Evolutionary conservation across 352 stramenopile species (phyloP).

Genomic region (Phytophthora pistaciae): DNA sequence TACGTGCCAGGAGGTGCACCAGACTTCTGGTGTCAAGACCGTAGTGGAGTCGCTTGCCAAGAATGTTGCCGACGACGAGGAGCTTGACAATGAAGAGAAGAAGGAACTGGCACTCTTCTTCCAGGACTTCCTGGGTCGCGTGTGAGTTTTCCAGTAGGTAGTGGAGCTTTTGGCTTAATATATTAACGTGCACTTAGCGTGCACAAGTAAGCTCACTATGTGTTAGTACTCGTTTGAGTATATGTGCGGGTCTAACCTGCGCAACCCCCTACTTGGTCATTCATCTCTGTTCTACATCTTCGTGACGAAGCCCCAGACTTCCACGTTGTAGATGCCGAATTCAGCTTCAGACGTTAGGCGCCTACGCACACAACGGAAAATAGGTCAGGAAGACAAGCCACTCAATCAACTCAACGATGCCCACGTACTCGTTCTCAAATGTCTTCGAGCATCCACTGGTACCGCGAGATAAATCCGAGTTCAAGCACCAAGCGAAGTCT

Average conservation of each 20-base stretch:
- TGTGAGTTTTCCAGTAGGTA: conserved; percentile 19
- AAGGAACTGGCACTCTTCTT: conserved; percentile 60
- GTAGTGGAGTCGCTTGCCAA: conserved; percentile 45
- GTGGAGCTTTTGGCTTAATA: conserved; percentile 20
- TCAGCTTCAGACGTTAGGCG: conserved; percentile 55
- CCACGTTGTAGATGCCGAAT: conserved; percentile 69
- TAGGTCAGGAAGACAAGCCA: neutral
- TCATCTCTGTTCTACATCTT: conserved; percentile 45
- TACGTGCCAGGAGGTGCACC: conserved; percentile 53
- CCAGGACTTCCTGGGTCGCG: conserved; percentile 39
- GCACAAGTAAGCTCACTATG: conserved; percentile 1
- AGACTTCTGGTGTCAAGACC: conserved; percentile 46
- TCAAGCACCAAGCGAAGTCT: conserved; percentile 75
- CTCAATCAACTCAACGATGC: neutral
- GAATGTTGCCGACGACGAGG: conserved; percentile 34
- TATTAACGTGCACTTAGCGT: conserved; percentile 24
- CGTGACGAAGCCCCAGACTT: conserved; percentile 74
- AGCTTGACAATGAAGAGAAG: conserved; percentile 64
- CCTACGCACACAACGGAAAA: conserved; percentile 17
- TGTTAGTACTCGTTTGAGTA: neutral
- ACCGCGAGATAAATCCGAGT: conserved; percentile 71
- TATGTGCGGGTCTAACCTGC: neutral
- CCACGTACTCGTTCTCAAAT: conserved; percentile 60
- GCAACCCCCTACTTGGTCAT: neutral
- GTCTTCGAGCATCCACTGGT: conserved; percentile 59